Evolutionary conservation across 495 filamentous ascomycete genomes (phyloP).

Genomic region (Tuber microsphaerosporum): DNA sequence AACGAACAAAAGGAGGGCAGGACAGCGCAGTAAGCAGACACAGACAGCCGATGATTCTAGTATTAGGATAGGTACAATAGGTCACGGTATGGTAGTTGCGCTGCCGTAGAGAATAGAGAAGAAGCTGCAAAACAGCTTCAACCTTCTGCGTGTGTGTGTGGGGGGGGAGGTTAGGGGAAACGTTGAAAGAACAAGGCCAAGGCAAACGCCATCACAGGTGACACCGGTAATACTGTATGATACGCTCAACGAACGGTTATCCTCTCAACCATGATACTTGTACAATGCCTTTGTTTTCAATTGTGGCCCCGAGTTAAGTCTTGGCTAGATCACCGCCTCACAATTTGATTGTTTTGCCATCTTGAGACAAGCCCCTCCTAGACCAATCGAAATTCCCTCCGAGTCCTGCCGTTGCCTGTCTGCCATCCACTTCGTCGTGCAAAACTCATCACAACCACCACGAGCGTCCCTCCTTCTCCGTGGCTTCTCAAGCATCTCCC

Average conservation of each 20-base stretch:
- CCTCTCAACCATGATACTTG: not conserved
- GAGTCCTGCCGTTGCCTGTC: slow-evolving; percentile 36
- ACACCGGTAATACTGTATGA: no score
- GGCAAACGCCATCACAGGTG: not conserved
- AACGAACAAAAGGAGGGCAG: not conserved
- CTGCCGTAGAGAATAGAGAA: not conserved
- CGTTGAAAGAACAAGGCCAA: not conserved
- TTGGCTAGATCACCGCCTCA: not conserved
- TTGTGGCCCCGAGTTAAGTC: not conserved
- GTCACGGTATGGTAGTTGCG: not conserved
- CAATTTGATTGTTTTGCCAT: not conserved
- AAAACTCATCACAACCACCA: slow-evolving; percentile 54
- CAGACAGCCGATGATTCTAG: not conserved
- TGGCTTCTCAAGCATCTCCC: slow-evolving; percentile 38
- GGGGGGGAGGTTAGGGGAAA: not conserved
- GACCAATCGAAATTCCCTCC: slow-evolving; percentile 46
- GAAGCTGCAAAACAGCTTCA: not conserved
- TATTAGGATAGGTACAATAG: not conserved
- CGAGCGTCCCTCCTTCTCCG: slow-evolving; percentile 47
- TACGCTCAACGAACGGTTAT: not conserved
- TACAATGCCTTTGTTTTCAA: not conserved
- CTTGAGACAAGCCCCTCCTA: not conserved
- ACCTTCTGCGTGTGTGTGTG: not conserved
- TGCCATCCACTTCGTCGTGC: slow-evolving; percentile 23
- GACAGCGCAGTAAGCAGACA: not conserved